Evolutionary conservation across 305 asterid species (phyloP).

Genomic region (Plantago rigida): DNA sequence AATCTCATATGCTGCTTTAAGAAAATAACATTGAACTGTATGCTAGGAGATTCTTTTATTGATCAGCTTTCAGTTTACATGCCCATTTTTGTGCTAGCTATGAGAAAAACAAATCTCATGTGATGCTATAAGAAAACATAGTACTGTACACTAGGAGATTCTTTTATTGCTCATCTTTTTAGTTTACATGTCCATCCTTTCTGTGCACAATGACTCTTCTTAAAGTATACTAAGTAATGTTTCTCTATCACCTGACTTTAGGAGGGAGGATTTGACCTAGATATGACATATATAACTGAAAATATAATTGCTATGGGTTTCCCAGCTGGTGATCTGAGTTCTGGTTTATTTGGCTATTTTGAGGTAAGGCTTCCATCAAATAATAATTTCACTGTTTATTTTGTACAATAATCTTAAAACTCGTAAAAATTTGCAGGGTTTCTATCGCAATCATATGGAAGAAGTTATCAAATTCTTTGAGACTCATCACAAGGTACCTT

Average conservation of each 20-base stretch:
- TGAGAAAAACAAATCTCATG: no score
- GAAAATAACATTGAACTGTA: not conserved
- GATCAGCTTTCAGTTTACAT: conserved; percentile 10
- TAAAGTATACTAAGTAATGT: conserved; percentile 9
- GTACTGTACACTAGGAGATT: conserved; percentile 10
- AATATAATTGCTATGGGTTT: conserved; percentile 97
- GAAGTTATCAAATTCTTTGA: conserved; percentile 94
- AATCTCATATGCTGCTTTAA: no score
- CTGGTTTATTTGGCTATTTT: conserved; percentile 89
- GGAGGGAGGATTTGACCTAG: conserved; percentile 98
- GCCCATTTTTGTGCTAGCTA: not conserved
- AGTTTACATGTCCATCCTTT: conserved; percentile 4
- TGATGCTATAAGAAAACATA: no score
- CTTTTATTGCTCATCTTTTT: conserved; percentile 19
- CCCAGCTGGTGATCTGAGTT: conserved; percentile 96
- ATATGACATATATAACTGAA: conserved; percentile 97
- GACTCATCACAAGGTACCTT: conserved; percentile 82
- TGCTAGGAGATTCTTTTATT: conserved; percentile 6
- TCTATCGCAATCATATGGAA: conserved; percentile 94
- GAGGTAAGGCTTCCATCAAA: conserved; percentile 50
- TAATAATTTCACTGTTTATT: conserved; percentile 13
- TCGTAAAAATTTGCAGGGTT: conserved; percentile 51
- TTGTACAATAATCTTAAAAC: conserved; percentile 20
- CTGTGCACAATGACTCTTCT: conserved; percentile 4
- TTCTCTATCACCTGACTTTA: conserved; percentile 30